phyloP scores from a whole-genome alignment of 2,329 filamentous ascomycete genomes.

The Coniochaeta ligniaria region DNA sequence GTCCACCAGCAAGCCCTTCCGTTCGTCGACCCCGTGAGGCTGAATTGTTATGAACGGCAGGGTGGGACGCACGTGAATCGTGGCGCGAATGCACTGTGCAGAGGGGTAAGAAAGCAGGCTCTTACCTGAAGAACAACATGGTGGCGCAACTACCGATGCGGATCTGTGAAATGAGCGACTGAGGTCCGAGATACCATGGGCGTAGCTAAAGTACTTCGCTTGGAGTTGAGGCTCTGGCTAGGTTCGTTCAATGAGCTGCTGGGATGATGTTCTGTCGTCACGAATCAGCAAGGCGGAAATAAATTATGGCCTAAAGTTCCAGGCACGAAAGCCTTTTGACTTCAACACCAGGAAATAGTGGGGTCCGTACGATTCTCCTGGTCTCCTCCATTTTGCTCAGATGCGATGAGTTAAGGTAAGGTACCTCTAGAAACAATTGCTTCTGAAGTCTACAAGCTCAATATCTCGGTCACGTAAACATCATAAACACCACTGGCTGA shows the following conservation, averaged over 20 bases:
- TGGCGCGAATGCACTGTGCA: not conserved
- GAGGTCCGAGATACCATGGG: not conserved
- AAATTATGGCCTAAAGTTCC: not conserved
- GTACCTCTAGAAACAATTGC: too few species aligned
- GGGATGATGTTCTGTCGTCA: not conserved
- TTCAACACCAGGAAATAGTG: not conserved
- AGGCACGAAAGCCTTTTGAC: not conserved
- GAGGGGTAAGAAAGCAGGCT: not conserved
- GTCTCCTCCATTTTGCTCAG: not conserved
- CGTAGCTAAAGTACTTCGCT: not conserved
- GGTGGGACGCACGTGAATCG: not conserved
- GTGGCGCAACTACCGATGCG: not conserved
- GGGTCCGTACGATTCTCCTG: not conserved
- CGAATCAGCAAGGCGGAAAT: not conserved
- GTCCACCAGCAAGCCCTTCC: too few species aligned
- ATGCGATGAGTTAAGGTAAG: too few species aligned
- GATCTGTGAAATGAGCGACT: not conserved
- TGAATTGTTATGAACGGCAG: not conserved
- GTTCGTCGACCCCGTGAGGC: too few species aligned
- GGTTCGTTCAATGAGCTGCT: not conserved
- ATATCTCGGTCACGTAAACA: not conserved
- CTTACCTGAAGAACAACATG: constrained; percentile 5
- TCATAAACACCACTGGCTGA: not conserved
- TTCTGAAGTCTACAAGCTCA: too few species aligned
- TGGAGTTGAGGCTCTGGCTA: not conserved